Conservation (phyloP, 2,329 filamentous ascomycete species). For the Phialophora macrospora region DNA sequence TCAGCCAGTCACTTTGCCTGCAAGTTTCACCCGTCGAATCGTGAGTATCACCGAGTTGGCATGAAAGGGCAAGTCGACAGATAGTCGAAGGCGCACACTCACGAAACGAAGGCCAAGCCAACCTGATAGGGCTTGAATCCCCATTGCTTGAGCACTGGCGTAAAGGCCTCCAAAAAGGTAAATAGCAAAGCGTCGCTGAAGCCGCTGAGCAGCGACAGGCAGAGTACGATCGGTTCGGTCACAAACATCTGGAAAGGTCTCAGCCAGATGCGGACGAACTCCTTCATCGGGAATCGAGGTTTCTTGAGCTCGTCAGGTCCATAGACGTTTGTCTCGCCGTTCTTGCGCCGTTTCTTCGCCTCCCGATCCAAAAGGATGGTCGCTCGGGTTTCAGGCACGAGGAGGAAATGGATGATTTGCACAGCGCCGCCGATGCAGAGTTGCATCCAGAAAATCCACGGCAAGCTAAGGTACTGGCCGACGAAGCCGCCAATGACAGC, state of each 20-base stretch:
- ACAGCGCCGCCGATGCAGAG: slow-evolving; percentile 61
- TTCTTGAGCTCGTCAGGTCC: slow-evolving; percentile 62
- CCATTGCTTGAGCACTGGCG: slow-evolving; percentile 65
- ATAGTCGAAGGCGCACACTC: slow-evolving; percentile 35
- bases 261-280: slow-evolving; percentile 63
- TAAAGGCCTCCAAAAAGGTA: slow-evolving; percentile 68
- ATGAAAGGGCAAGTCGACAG: neutral
- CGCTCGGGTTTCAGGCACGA: slow-evolving; percentile 64
- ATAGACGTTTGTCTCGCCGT: slow-evolving; percentile 63
- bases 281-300: slow-evolving; percentile 63
- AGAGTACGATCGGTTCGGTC: slow-evolving; percentile 68
- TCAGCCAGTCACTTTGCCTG: neutral
- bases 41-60: neutral
- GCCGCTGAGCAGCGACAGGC: slow-evolving; percentile 64
- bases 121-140: slow-evolving; percentile 57
- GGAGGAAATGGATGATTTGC: slow-evolving; percentile 55
- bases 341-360: slow-evolving; percentile 60
- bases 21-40: neutral
- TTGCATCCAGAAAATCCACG: slow-evolving; percentile 68
- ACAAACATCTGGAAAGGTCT: slow-evolving; percentile 69
- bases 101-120: slow-evolving; percentile 61
- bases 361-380: slow-evolving; percentile 63
- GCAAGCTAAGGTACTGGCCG: slow-evolving; percentile 55
- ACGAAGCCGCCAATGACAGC: slow-evolving; percentile 62
- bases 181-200: slow-evolving; percentile 70